A percentile compares a stretch with the other conserved stretches of the same genome.
Conservation (phyloP, 2,329 filamentous ascomycete species). For the Sphaerostilbella broomeana region DNA sequence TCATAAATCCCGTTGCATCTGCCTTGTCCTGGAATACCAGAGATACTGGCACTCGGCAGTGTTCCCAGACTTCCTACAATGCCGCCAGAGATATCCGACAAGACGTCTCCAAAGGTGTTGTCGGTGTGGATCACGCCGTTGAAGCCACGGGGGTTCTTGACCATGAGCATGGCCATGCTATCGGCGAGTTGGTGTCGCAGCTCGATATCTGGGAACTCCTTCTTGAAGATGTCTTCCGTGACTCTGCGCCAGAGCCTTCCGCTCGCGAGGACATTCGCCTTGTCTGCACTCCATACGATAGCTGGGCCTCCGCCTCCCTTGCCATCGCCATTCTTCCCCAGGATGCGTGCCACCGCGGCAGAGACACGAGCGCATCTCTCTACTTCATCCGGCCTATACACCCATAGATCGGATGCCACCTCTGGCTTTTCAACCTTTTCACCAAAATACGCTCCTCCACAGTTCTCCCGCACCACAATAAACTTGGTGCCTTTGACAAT, state of each 20-base stretch:
- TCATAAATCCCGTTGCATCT: slow-evolving; percentile 66
- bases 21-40: slow-evolving; percentile 33
- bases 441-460: slow-evolving; percentile 45
- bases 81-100: slow-evolving; percentile 40
- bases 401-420: slow-evolving; percentile 41
- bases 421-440: slow-evolving; percentile 38
- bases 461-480: slow-evolving; percentile 44
- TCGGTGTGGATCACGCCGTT: slow-evolving; percentile 43
- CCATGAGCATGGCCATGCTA: slow-evolving; percentile 42
- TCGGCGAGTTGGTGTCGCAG: slow-evolving; percentile 41
- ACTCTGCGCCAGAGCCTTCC: slow-evolving; percentile 42
- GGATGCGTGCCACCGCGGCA: slow-evolving; percentile 35
- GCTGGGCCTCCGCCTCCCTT: slow-evolving; percentile 26
- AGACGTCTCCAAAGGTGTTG: slow-evolving; percentile 43
- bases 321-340: slow-evolving; percentile 21
- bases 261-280: slow-evolving; percentile 47
- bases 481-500: slow-evolving; percentile 41
- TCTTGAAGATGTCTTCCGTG: slow-evolving; percentile 33
- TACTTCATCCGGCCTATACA: slow-evolving; percentile 38
- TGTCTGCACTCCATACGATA: slow-evolving; percentile 42
- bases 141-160: slow-evolving; percentile 39
- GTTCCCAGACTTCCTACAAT: slow-evolving; percentile 40
- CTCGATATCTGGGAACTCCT: slow-evolving; percentile 37
- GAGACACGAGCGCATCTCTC: slow-evolving; percentile 41
- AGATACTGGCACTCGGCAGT: slow-evolving; percentile 39